These are phyloP conservation scores for Afroboletus lepidellus DNA, from an alignment of 1,284 basidiomycete genomes.

Conservation along the genomic window DNA sequence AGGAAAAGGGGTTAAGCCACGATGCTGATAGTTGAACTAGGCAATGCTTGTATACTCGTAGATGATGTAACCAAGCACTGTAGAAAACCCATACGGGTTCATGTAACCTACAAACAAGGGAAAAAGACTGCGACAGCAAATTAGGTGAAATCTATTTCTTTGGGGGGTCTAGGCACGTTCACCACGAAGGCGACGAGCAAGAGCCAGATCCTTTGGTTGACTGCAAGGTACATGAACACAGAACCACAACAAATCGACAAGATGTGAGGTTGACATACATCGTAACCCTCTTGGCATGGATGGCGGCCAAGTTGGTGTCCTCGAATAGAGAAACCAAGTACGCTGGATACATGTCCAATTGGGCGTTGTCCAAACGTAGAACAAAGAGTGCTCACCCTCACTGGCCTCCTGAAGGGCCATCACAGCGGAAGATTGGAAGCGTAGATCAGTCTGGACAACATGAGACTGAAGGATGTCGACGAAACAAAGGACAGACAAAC, in stretches of 20 bases:
- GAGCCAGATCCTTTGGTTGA: slow-evolving; percentile 52
- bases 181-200: slow-evolving; percentile 44
- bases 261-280: slow-evolving; percentile 30
- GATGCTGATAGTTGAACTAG: too few species aligned
- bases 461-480: background rate
- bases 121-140: background rate
- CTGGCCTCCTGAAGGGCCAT: slow-evolving; percentile 69
- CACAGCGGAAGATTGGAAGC: slow-evolving; percentile 72
- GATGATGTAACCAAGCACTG: background rate
- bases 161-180: slow-evolving; percentile 23
- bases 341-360: slow-evolving; percentile 18
- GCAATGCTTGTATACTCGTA: background rate
- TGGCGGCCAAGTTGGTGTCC: slow-evolving; percentile 59
- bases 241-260: background rate
- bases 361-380: background rate
- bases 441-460: slow-evolving; percentile 29
- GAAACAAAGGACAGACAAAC: slow-evolving; percentile 36
- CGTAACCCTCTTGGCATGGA: slow-evolving; percentile 66
- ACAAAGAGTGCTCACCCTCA: slow-evolving; percentile 40
- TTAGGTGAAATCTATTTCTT: background rate
- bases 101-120: background rate
- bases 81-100: background rate
- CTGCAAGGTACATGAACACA: slow-evolving; percentile 16
- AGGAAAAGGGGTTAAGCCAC: too few species aligned
- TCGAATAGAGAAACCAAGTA: slow-evolving; percentile 73